Evolutionary conservation across 176 grass and related monocot species (phyloP).

Genomic region (Oryza meyeriana): DNA sequence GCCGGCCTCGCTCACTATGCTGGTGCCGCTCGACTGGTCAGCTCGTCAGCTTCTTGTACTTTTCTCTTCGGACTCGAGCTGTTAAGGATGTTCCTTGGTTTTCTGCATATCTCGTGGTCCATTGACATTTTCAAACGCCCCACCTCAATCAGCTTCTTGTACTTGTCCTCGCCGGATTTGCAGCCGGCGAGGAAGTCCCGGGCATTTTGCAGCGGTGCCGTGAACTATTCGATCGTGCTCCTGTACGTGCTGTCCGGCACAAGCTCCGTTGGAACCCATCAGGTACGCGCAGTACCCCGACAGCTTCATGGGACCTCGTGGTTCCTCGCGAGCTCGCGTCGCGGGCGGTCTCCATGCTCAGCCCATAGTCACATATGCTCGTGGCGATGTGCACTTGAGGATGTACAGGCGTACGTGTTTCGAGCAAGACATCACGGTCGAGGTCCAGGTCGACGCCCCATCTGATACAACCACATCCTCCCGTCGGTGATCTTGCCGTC

Average conservation of each 20-base stretch:
- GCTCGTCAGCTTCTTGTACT: no score
- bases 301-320: neutral
- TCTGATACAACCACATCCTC: neutral
- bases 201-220: neutral
- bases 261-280: neutral
- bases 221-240: neutral
- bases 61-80: no score
- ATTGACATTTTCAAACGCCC: no score
- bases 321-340: constrained; percentile 6
- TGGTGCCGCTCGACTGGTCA: neutral
- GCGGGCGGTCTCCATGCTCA: neutral
- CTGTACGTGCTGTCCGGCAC: neutral
- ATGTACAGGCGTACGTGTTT: neutral
- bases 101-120: no score
- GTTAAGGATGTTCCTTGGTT: no score
- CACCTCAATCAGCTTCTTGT: no score
- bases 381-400: neutral
- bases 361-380: constrained; percentile 13
- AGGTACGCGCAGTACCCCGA: constrained; percentile 17
- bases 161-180: neutral
- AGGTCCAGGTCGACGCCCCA: neutral
- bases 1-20: fast-evolving
- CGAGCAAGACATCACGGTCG: neutral
- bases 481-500: neutral
- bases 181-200: neutral